Evolutionary conservation across 2,329 filamentous ascomycete species (phyloP), one percentile per base, ranked within the genome.

Genomic region (Geoglossum cookeanum): DNA sequence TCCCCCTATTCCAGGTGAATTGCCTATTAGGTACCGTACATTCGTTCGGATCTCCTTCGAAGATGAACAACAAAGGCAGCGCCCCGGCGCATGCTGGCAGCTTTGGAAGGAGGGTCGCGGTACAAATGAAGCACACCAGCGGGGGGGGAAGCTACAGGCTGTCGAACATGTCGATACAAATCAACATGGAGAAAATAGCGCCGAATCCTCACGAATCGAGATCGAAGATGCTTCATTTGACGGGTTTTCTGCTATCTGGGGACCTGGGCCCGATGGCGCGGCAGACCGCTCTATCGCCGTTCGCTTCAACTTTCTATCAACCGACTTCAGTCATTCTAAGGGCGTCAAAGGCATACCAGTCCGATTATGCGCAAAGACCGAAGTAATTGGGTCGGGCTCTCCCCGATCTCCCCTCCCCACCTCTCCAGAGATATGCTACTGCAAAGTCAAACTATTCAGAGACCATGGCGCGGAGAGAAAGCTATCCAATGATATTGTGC

Each of bases 341-440:
- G 92, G 92, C 51, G 92, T 98, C 54, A 98, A 97, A 70, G 92
- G 92, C 39, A 96, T 97, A 62, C 91, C 92, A 0, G 90, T 98
- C 3, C 77, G 92, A 57, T 77, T 97, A 0, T 97, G 91, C 68
- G 83, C 90, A 13, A 97, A 97, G 70, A 97, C 92, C 0, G 84
- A 85, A 61, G 70, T 83, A 9, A 59, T 91, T 1, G 71, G 77
- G 0, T 70, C 75, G 15, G 76, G 77, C 30, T 70, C 75, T 7
- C 74, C 76, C 1, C 72, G 74, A 9, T 55, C 71, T 13, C 71
- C 72, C 3, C 68, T 74, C 0, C 47, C 70, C 7, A 74, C 75
- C 6, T 69, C 72, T 32, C 67, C 71, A 15, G 90, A 97, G 68
- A 83, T 95, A 27, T 91, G 87, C 68, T 97, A 85, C 69, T 95